Evolutionary conservation across 164 flowering plant species (phyloP).

Genomic region (Brasenia schreberi): DNA sequence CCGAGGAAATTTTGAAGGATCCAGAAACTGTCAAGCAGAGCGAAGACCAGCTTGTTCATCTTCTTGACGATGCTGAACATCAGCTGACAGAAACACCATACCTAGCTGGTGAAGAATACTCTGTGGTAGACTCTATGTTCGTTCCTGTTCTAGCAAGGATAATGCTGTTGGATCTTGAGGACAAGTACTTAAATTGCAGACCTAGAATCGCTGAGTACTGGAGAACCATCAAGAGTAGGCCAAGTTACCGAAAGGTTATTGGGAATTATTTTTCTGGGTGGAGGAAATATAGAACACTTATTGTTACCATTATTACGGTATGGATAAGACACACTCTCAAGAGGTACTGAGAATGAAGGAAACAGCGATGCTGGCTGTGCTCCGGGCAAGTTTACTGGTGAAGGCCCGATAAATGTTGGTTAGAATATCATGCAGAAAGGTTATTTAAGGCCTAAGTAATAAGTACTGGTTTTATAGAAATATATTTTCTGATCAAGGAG

Average conservation of each 20-base stretch:
- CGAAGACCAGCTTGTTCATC: slow-evolving; percentile 42
- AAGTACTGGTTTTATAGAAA: too few relatives aligned
- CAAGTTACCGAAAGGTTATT: slow-evolving; percentile 67
- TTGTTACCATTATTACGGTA: slow-evolving; percentile 58
- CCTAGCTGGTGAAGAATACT: slow-evolving; percentile 63
- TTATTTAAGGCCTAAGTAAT: too few relatives aligned
- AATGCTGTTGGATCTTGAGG: slow-evolving; percentile 50
- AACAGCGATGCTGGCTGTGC: background rate
- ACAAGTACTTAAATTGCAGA: slow-evolving; percentile 46
- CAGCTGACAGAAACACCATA: slow-evolving; percentile 43
- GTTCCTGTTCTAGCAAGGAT: slow-evolving; percentile 65
- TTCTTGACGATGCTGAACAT: slow-evolving; percentile 68
- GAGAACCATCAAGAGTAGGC: slow-evolving; percentile 45
- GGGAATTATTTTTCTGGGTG: slow-evolving; percentile 74
- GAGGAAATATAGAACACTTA: slow-evolving; percentile 63
- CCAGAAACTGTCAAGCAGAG: slow-evolving; percentile 28
- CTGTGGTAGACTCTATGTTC: slow-evolving; percentile 70
- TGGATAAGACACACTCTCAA: slow-evolving; percentile 38
- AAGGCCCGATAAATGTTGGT: too few relatives aligned
- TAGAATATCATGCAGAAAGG: too few relatives aligned
- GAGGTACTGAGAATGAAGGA: slow-evolving; percentile 28
- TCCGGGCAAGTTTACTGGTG: background rate
- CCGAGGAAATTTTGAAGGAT: slow-evolving; percentile 58
- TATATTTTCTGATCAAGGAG: too few relatives aligned
- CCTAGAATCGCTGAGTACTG: slow-evolving; percentile 59